Evolutionary conservation across 306 rosid species (phyloP).

Genomic region (Begonia masoniana): DNA sequence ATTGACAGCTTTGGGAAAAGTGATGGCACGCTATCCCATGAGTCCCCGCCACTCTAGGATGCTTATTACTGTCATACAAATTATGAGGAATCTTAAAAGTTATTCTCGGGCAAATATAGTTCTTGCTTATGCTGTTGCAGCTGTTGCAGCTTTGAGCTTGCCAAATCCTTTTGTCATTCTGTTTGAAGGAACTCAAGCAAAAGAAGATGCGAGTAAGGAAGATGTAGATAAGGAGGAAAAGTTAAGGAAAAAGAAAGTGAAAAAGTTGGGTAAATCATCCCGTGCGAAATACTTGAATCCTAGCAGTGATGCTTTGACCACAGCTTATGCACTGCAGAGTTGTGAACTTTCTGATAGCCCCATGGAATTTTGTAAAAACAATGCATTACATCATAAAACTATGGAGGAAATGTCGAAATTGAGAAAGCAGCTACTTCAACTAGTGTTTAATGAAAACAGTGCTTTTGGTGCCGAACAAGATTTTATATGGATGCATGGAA

Average conservation of each 20-base stretch:
- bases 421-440: conserved; percentile 62
- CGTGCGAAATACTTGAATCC: conserved; percentile 56
- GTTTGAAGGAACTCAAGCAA: conserved; percentile 43
- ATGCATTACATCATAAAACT: conserved; percentile 69
- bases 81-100: conserved; percentile 31
- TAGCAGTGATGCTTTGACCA: conserved; percentile 61
- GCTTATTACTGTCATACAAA: conserved; percentile 62
- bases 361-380: conserved; percentile 43
- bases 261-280: conserved; percentile 43
- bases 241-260: conserved; percentile 44
- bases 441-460: conserved; percentile 42
- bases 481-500: conserved; percentile 60
- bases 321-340: conserved; percentile 72
- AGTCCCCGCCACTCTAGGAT: conserved; percentile 97
- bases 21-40: conserved; percentile 81
- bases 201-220: conserved; percentile 13
- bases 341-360: conserved; percentile 45
- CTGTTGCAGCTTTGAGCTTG: conserved; percentile 82
- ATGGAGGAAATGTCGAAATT: conserved; percentile 94
- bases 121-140: conserved; percentile 68
- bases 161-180: conserved; percentile 61
- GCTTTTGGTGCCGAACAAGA: conserved; percentile 32
- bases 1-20: conserved; percentile 61
- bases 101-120: conserved; percentile 40
- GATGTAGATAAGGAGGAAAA: conserved; percentile 35